Conservation (phyloP, 768 basidiomycete species). For the Lactarius evosmus region DNA sequence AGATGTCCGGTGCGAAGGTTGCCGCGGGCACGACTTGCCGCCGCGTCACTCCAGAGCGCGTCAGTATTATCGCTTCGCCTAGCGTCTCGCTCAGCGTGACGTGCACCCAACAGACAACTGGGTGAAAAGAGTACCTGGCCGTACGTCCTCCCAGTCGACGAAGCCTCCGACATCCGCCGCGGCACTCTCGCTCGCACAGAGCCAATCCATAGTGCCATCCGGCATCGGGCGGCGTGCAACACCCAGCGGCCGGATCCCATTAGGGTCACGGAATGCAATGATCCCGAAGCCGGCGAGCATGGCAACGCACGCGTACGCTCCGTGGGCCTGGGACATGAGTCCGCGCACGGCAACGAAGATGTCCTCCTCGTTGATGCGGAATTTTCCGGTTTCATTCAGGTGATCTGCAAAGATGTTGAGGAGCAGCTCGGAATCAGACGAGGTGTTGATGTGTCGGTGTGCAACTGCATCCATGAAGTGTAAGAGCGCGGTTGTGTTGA, state of each 20-base stretch:
- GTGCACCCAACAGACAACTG: neutral
- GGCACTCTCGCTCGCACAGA: slow-evolving; percentile 93
- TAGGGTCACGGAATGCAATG: slow-evolving; percentile 96
- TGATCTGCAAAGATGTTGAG: slow-evolving; percentile 98
- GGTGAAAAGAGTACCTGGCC: slow-evolving; percentile 56
- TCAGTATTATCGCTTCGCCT: slow-evolving; percentile 97
- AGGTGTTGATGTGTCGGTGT: slow-evolving; percentile 98
- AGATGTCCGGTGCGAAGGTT: slow-evolving; percentile 94
- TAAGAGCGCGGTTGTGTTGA: slow-evolving; percentile 84
- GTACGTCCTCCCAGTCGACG: slow-evolving; percentile 88
- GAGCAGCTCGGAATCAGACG: slow-evolving; percentile 95
- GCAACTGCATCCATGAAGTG: slow-evolving; percentile 94
- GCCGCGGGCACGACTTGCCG: slow-evolving; percentile 67
- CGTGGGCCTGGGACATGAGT: slow-evolving; percentile 83
- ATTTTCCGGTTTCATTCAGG: slow-evolving; percentile 96
- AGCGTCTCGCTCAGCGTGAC: neutral
- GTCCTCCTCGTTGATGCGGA: slow-evolving; percentile 99
- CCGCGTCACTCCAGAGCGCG: slow-evolving; percentile 69
- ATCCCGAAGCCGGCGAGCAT: slow-evolving; percentile 99
- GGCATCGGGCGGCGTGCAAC: slow-evolving; percentile 64
- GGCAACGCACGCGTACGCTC: slow-evolving; percentile 96
- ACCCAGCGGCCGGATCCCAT: slow-evolving; percentile 93
- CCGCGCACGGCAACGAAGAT: slow-evolving; percentile 93
- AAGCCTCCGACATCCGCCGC: slow-evolving; percentile 95
- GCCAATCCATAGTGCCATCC: slow-evolving; percentile 72